Evolutionary conservation across 139 green algal species (phyloP).

Genomic region (Gonium pectorale): DNA sequence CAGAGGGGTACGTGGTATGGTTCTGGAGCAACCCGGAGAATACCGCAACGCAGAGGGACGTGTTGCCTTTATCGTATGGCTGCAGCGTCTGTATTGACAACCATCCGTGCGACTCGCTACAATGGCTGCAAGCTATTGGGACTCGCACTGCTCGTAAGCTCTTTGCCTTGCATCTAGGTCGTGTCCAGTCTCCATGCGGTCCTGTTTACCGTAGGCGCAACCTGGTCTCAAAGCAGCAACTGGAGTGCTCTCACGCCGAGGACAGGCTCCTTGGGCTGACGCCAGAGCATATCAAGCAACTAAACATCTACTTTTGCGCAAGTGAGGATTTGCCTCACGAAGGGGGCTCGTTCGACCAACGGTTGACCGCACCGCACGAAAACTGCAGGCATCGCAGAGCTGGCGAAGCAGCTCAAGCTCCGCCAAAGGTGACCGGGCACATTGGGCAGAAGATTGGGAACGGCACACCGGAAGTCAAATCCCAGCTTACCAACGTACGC

Average conservation of each 20-base stretch:
- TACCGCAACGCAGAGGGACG: no score
- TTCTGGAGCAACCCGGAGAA: no score
- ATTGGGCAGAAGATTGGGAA: no score
- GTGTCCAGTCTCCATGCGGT: not conserved
- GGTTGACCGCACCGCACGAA: not conserved
- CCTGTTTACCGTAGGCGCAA: constrained; percentile 49
- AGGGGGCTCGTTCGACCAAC: not conserved
- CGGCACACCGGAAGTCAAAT: no score
- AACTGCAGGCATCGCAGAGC: constrained; percentile 64
- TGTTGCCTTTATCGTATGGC: no score
- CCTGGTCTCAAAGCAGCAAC: constrained; percentile 56
- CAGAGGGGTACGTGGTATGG: no score
- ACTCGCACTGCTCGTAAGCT: constrained; percentile 42
- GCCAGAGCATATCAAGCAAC: constrained; percentile 66
- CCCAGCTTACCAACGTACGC: no score
- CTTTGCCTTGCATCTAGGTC: not conserved
- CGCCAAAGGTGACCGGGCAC: constrained; percentile 57
- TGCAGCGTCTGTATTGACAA: no score
- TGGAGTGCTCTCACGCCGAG: constrained; percentile 52
- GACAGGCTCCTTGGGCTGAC: constrained; percentile 61
- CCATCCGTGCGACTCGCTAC: no score
- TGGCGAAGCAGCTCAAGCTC: constrained; percentile 61
- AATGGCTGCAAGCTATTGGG: constrained; percentile 45
- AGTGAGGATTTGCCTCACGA: constrained; percentile 49
- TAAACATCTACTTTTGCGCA: constrained; percentile 64